Percentiles rank a stretch among this genome's conserved stretches.
phyloP scores from a whole-genome alignment of 306 rosid genomes.

The Alnus glutinosa region DNA sequence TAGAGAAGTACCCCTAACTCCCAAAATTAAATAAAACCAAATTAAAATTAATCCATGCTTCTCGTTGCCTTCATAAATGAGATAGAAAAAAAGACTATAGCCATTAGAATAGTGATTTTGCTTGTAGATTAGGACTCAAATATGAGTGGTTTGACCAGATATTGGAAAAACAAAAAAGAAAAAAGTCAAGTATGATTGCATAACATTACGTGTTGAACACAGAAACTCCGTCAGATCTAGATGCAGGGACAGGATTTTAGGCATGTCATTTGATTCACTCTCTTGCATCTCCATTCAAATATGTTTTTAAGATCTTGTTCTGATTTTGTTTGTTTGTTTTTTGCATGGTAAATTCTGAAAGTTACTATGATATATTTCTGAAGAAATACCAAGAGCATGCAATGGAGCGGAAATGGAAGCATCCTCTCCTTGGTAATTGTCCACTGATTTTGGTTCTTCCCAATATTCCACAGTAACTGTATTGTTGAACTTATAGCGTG shows the following conservation, averaged over 20 bases:
- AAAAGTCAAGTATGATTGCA: neutral
- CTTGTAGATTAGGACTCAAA: neutral
- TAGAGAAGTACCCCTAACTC: neutral
- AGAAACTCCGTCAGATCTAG: neutral
- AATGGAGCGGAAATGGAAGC: slow-evolving; percentile 70
- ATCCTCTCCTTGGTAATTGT: slow-evolving; percentile 73
- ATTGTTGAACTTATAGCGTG: neutral
- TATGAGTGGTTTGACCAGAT: neutral
- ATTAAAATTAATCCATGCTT: too few species aligned
- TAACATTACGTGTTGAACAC: neutral
- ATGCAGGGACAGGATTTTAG: neutral
- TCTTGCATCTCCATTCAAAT: neutral
- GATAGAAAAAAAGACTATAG: too few species aligned
- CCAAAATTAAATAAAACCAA: neutral
- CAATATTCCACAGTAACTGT: neutral
- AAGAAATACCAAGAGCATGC: slow-evolving; percentile 73
- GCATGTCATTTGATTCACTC: neutral
- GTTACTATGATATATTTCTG: slow-evolving; percentile 80
- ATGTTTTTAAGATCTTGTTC: neutral
- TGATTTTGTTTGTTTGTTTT: neutral
- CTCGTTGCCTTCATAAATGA: too few species aligned
- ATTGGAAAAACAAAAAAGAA: neutral
- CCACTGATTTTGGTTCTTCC: slow-evolving; percentile 4
- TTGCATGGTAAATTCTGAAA: neutral
- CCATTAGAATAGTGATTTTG: neutral